A percentile compares a stretch with the other conserved stretches of the same genome.
These are phyloP conservation scores for Aphanomyces invadans DNA, from an alignment of 352 stramenopile genomes.

Conservation along the genomic window DNA sequence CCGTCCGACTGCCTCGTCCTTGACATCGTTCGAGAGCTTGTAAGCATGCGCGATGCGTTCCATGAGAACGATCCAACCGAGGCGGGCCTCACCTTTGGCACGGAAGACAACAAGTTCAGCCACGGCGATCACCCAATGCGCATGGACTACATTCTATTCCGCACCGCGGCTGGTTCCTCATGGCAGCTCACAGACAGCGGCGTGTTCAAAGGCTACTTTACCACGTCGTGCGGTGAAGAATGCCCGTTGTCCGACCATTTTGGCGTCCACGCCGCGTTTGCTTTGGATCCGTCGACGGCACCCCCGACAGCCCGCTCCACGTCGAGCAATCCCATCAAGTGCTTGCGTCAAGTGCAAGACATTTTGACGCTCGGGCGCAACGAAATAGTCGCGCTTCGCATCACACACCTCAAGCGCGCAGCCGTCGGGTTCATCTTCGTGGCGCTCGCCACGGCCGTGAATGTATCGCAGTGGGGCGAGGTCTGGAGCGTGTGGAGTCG, in stretches of 20 bases:
- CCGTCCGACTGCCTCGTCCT: slow-evolving; percentile 65
- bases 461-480: not conserved
- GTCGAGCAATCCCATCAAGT: not conserved
- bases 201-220: slow-evolving; percentile 76
- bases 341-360: slow-evolving; percentile 1
- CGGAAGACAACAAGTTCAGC: slow-evolving; percentile 73
- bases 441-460: not conserved
- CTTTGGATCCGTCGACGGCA: slow-evolving; percentile 32
- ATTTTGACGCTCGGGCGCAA: not conserved
- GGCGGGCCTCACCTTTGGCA: slow-evolving; percentile 56
- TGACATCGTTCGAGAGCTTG: slow-evolving; percentile 42
- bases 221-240: slow-evolving; percentile 46
- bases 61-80: slow-evolving; percentile 56
- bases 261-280: slow-evolving; percentile 60
- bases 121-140: slow-evolving; percentile 74
- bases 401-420: slow-evolving; percentile 28
- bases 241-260: slow-evolving; percentile 72
- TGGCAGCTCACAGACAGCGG: slow-evolving; percentile 56
- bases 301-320: slow-evolving; percentile 22
- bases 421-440: slow-evolving; percentile 25
- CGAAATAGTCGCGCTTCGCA: slow-evolving; percentile 2
- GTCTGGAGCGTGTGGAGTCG: not conserved
- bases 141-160: slow-evolving; percentile 74
- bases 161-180: not conserved
- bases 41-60: slow-evolving; percentile 56